Percentiles rank a stretch among this genome's conserved stretches.
Conservation (phyloP, 2,329 filamentous ascomycete genomes). For the Calonectria pseudoturangicola region DNA sequence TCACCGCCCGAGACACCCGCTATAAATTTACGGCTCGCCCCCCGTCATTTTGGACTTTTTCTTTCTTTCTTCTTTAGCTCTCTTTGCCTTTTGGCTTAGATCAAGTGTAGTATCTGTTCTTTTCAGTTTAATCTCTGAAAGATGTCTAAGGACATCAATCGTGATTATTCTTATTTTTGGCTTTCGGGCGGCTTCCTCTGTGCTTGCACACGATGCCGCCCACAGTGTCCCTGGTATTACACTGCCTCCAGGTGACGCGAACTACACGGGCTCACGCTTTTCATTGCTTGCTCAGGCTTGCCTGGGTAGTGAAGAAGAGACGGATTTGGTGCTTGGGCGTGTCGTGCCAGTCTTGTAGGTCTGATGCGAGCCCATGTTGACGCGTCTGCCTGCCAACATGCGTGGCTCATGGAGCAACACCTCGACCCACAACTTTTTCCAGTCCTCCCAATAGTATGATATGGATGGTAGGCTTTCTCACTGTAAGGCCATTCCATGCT, state of each 20-base stretch:
- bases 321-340: too few species aligned
- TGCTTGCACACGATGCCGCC: not conserved
- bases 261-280: constrained; percentile 43
- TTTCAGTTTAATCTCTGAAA: constrained; percentile 97
- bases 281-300: constrained; percentile 8
- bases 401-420: too few species aligned
- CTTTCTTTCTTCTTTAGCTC: constrained; percentile 59
- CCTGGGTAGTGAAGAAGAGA: constrained; percentile 10
- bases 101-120: constrained; percentile 97
- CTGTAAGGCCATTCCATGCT: too few species aligned
- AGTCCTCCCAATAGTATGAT: too few species aligned
- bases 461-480: too few species aligned
- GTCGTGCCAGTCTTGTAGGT: too few species aligned
- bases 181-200: constrained; percentile 13
- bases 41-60: constrained; percentile 45
- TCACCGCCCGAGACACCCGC: not conserved
- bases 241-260: constrained; percentile 60
- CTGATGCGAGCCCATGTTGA: too few species aligned
- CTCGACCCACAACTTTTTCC: too few species aligned
- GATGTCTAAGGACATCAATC: constrained; percentile 80
- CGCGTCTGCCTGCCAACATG: too few species aligned
- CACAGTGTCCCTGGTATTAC: constrained; percentile 58
- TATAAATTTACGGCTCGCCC: constrained; percentile 11
- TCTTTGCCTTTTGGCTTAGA: constrained; percentile 80
- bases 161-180: constrained; percentile 84